Evolutionary conservation across 2,329 filamentous ascomycete species (phyloP), one percentile per base, ranked within the genome.

Genomic region (Cryphonectria nitschkei): DNA sequence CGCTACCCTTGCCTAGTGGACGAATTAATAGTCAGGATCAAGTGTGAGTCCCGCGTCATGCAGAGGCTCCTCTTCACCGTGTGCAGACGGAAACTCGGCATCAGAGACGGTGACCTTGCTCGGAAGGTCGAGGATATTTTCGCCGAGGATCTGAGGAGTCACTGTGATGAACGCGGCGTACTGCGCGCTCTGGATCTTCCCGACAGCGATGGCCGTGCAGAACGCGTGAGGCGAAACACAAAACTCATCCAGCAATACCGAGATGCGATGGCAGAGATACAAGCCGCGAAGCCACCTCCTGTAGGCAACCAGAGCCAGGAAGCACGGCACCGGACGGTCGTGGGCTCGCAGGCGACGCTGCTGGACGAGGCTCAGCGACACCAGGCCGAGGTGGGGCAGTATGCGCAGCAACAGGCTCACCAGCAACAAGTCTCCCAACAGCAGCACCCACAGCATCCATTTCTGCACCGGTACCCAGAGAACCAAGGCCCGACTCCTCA

Each of bases 1-100:
- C 54, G 65, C 13, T 80, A 78, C 65, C 80, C 79, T 0, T 74
- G 76, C n/a, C 68, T 81, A 14, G 74, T 80, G 58, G 78, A 80
- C 50, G 81, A 82, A 73, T 74, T 82, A 19, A 68, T 79, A 1
- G 70, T 70, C 29, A 68, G 72, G 19, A 73, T 82, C 2, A 73
- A 74, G 19, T 81, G 80, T 64, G 63, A 73, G 32, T 81, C 80
- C 1, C 69, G 73, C 0, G 71, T 71, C 2, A 37, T 81, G 64
- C 80, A 81, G 67, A 65, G n/a, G 2, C 75, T 78, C 11, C 39
- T 81, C 6, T 81, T 80, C 61, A 77, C 76, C 0, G 73, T 75
- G 2, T 76, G 75, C 4, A 73, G 78, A 37, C 74, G 78, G 62
- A 72, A 70, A 8, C 65, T 80, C 19, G 74, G 74, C 0, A 68